These are phyloP conservation scores for Pezicula neosporulosa DNA, from an alignment of 2,329 filamentous ascomycete species.

Conservation along the genomic window DNA sequence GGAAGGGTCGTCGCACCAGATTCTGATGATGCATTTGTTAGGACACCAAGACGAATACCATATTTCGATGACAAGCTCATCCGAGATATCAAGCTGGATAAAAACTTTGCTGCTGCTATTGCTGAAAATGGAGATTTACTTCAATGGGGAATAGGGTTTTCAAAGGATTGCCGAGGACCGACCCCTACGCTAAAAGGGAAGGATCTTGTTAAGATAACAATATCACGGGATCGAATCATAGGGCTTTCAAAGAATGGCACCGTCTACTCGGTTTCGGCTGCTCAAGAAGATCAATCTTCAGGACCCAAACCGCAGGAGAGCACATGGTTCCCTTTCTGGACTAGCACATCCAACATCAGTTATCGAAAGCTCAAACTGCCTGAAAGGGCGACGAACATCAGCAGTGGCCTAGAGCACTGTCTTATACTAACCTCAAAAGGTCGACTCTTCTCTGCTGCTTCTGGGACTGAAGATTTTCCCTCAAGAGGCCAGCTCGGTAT, in stretches of 20 bases:
- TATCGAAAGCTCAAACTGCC: conserved; percentile 73
- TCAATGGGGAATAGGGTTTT: conserved; percentile 85
- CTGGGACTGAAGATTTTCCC: conserved; percentile 75
- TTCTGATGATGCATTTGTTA: conserved; percentile 73
- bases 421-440: conserved; percentile 81
- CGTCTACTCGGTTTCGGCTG: conserved; percentile 82
- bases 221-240: conserved; percentile 81
- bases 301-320: conserved; percentile 63
- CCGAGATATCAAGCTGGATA: conserved; percentile 81
- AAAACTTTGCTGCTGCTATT: conserved; percentile 80
- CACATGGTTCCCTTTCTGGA: conserved; percentile 73
- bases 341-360: conserved; percentile 52
- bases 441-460: conserved; percentile 84
- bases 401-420: conserved; percentile 79
- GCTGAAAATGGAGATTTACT: conserved; percentile 84
- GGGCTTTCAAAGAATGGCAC: conserved; percentile 70
- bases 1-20: conserved; percentile 83
- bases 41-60: conserved; percentile 71
- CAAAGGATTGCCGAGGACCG: conserved; percentile 59
- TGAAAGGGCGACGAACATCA: conserved; percentile 72
- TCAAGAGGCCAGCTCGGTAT: conserved; percentile 83
- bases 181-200: conserved; percentile 75
- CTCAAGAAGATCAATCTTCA: conserved; percentile 64
- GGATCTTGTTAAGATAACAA: conserved; percentile 69
- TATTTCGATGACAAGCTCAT: conserved; percentile 85